Conservation (phyloP, 2,329 filamentous ascomycete species). For the Phoma sp. region DNA sequence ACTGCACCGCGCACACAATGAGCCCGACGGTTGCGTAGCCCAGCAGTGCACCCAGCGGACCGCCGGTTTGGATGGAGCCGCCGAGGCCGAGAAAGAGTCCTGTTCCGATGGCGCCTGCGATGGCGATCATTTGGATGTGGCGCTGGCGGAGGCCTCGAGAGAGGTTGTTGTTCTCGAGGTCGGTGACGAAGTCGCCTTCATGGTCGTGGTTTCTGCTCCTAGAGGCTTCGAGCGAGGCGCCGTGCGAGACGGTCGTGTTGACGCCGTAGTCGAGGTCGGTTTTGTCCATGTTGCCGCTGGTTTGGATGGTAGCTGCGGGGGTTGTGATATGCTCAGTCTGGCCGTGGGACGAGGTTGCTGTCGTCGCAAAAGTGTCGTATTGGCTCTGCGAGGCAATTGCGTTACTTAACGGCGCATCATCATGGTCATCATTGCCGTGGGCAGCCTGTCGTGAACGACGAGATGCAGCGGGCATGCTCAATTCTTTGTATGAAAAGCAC, state of each 20-base stretch:
- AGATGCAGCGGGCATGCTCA: constrained; percentile 5
- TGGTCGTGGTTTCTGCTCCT: constrained; percentile 11
- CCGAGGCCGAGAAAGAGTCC: constrained; percentile 63
- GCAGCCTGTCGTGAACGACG: background rate
- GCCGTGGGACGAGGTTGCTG: background rate
- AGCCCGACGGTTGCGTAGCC: constrained; percentile 60
- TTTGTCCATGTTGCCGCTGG: constrained; percentile 11
- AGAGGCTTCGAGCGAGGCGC: constrained; percentile 11
- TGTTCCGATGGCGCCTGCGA: constrained; percentile 62
- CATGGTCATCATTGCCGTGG: background rate
- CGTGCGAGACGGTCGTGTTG: constrained; percentile 8
- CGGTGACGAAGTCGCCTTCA: constrained; percentile 17
- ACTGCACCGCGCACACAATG: constrained; percentile 59
- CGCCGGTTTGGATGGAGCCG: constrained; percentile 58
- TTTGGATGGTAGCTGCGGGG: background rate
- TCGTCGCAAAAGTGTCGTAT: constrained; percentile 13
- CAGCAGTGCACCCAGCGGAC: constrained; percentile 59
- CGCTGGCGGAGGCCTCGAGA: constrained; percentile 50
- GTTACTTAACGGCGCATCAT: constrained; percentile 5
- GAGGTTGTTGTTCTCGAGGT: constrained; percentile 27
- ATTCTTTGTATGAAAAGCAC: background rate
- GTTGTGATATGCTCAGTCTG: background rate
- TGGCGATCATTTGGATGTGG: constrained; percentile 63
- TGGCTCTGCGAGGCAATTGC: constrained; percentile 4
- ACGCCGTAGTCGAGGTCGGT: constrained; percentile 4